A percentile compares a stretch with the other conserved stretches of the same genome.
phyloP scores from a whole-genome alignment of 1,139 yeast genomes.

The Saccharomycopsis hybrid region DNA sequence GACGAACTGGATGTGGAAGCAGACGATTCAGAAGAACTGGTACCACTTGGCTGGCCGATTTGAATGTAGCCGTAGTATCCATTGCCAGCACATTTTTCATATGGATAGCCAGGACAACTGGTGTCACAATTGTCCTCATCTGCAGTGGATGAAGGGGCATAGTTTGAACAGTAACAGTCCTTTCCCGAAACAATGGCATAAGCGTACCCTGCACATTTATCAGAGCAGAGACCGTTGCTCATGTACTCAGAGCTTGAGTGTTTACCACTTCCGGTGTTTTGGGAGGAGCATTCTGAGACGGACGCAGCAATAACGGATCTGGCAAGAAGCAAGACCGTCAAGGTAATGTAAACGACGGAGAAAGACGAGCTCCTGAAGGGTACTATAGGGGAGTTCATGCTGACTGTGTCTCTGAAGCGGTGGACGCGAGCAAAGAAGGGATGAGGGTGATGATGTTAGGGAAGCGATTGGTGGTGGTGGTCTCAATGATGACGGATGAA shows the following conservation, averaged over 20 bases:
- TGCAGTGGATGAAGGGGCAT: conserved; percentile 10
- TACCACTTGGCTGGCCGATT: conserved; percentile 13
- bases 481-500: too few relatives aligned
- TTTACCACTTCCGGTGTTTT: conserved; percentile 6
- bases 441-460: too few relatives aligned
- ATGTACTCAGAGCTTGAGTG: conserved; percentile 6
- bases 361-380: too few relatives aligned
- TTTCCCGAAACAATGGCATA: conserved; percentile 16
- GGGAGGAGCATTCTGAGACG: conserved; percentile 8
- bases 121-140: conserved; percentile 7
- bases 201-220: conserved; percentile 15
- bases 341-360: too few relatives aligned
- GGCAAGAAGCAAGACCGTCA: too few relatives aligned
- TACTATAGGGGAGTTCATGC: too few relatives aligned
- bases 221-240: conserved; percentile 15
- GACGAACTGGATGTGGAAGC: conserved; percentile 17
- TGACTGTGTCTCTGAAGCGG: too few relatives aligned
- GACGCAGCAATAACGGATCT: too few relatives aligned
- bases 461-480: too few relatives aligned
- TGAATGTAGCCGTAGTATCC: conserved; percentile 18
- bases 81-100: conserved; percentile 24
- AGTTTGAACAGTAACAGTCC: conserved; percentile 19
- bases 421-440: too few relatives aligned
- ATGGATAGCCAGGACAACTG: conserved; percentile 18
- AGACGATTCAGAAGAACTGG: conserved; percentile 10